phyloP scores from a whole-genome alignment of 2,329 filamentous ascomycete species.

The Xenoacremonium recifei region DNA sequence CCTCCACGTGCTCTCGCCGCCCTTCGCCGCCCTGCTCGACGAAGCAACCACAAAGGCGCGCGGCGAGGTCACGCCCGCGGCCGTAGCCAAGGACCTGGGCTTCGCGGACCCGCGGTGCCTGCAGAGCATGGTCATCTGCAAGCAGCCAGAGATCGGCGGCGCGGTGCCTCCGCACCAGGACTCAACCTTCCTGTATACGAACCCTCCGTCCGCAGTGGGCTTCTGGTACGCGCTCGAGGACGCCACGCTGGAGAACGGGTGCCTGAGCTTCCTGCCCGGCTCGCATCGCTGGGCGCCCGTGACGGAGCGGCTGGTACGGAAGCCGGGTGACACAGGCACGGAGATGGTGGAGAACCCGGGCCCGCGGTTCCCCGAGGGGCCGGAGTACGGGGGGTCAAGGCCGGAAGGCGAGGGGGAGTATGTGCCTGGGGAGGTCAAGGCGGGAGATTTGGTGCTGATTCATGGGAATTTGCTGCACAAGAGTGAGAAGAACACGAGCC shows the following conservation, averaged over 20 bases:
- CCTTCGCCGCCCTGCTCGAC: constrained; percentile 61
- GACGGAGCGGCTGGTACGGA: constrained; percentile 71
- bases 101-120: constrained; percentile 75
- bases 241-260: constrained; percentile 82
- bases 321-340: constrained; percentile 52
- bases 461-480: constrained; percentile 96
- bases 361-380: constrained; percentile 57
- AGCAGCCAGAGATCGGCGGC: constrained; percentile 93
- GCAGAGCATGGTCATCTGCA: constrained; percentile 98
- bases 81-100: constrained; percentile 68
- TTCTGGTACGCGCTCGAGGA: constrained; percentile 99
- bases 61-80: constrained; percentile 44
- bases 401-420: constrained; percentile 50
- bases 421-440: constrained; percentile 82
- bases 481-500: constrained; percentile 87
- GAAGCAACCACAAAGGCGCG: constrained; percentile 37
- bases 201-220: constrained; percentile 84
- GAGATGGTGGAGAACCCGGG: constrained; percentile 72
- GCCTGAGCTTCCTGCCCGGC: constrained; percentile 80
- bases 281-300: constrained; percentile 75
- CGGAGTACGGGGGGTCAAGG: constrained; percentile 45
- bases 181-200: constrained; percentile 86
- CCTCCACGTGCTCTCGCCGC: constrained; percentile 66
- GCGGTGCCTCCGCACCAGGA: constrained; percentile 91
- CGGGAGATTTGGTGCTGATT: constrained; percentile 86